A percentile compares a stretch with the other conserved stretches of the same genome.
Conservation (phyloP, 148 eudicot species). For the Talinum fruticosum region DNA sequence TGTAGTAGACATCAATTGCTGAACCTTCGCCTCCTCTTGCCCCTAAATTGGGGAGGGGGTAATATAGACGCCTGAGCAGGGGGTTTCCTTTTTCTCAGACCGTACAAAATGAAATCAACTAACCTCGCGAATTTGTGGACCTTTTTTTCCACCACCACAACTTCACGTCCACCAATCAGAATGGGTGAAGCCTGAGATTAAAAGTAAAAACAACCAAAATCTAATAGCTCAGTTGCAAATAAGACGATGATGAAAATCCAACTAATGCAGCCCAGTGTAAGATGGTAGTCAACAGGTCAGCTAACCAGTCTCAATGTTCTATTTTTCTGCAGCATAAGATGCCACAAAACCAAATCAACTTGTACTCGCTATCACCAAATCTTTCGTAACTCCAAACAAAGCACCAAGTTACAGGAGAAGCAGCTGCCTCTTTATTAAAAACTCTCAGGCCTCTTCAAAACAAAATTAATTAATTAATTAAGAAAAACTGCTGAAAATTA, state of each 20-base stretch:
- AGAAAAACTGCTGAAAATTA: no score
- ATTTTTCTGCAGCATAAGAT: background rate
- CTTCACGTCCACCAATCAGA: constrained; percentile 60
- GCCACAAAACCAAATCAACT: background rate
- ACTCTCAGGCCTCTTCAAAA: no score
- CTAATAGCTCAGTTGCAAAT: background rate
- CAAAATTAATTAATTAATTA: no score
- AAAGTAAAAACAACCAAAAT: constrained; percentile 25
- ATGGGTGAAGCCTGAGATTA: constrained; percentile 47
- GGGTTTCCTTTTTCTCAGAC: no score
- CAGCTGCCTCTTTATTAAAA: no score
- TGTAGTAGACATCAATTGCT: constrained; percentile 1
- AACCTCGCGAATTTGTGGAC: constrained; percentile 65
- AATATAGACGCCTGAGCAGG: no score
- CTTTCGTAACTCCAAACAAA: background rate
- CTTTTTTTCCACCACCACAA: constrained; percentile 71
- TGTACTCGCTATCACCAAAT: background rate
- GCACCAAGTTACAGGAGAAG: background rate
- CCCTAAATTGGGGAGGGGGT: no score
- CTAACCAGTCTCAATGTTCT: background rate
- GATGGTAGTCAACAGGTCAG: background rate
- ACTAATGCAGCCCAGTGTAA: background rate
- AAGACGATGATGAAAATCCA: background rate
- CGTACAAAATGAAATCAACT: constrained; percentile 24
- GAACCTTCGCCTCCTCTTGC: no score